Conservation (phyloP, 176 grass and related monocot genomes). For the Oryza rufipogon region DNA sequence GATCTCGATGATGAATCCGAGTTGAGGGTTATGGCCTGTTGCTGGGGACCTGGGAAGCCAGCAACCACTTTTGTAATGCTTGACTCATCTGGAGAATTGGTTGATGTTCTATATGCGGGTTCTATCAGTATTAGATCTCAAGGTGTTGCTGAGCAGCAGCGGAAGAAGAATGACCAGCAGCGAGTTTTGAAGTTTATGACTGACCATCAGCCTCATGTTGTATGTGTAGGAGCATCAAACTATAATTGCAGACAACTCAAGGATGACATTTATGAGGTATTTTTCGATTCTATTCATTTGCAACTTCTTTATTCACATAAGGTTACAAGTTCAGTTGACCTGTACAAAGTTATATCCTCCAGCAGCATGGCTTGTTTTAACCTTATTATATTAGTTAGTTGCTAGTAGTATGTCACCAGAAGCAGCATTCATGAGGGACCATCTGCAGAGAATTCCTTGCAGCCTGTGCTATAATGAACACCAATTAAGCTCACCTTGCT, state of each 20-base stretch:
- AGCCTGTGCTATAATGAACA: background rate
- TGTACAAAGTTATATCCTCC: background rate
- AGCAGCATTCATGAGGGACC: background rate
- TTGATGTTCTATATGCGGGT: slow-evolving; percentile 92
- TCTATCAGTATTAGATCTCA: slow-evolving; percentile 87
- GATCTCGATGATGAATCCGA: slow-evolving; percentile 77
- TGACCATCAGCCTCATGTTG: slow-evolving; percentile 84
- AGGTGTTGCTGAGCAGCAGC: slow-evolving; percentile 78
- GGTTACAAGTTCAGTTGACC: background rate
- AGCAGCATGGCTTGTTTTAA: background rate
- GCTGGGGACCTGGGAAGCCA: slow-evolving; percentile 96
- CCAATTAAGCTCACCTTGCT: background rate
- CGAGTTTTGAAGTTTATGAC: slow-evolving; percentile 93
- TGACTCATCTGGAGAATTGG: slow-evolving; percentile 90
- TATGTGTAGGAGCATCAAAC: slow-evolving; percentile 90
- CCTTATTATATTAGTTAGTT: too few relatives aligned
- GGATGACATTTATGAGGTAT: slow-evolving; percentile 98
- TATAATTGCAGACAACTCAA: slow-evolving; percentile 87
- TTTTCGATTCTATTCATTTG: background rate
- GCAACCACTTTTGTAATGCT: slow-evolving; percentile 93
- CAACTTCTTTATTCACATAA: background rate
- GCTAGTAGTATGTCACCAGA: background rate
- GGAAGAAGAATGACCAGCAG: slow-evolving; percentile 91
- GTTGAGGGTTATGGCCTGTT: slow-evolving; percentile 91
- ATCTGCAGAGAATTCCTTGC: background rate